phyloP scores from a whole-genome alignment of 441 rosid species.

The Theobroma grandiflorum region DNA sequence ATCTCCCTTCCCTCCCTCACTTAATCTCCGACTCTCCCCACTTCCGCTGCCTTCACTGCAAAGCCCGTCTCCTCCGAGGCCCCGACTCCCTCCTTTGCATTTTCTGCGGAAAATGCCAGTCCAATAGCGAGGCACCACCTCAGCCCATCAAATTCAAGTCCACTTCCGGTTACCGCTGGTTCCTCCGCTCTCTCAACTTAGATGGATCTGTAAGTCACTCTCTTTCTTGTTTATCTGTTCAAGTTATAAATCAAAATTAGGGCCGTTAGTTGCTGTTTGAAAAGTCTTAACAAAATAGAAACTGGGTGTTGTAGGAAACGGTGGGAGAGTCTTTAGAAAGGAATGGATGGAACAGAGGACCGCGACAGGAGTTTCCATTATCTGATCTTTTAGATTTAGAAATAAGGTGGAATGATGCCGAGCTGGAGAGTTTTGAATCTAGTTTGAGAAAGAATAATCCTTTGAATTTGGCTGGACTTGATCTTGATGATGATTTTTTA shows the following conservation, averaged over 20 bases:
- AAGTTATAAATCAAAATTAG: neutral
- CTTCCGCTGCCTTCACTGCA: slow-evolving; percentile 76
- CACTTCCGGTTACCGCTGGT: slow-evolving; percentile 67
- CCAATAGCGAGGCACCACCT: slow-evolving; percentile 53
- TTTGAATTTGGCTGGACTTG: slow-evolving; percentile 56
- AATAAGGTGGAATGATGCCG: slow-evolving; percentile 62
- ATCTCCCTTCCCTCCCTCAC: slow-evolving; percentile 52
- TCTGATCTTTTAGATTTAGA: slow-evolving; percentile 77
- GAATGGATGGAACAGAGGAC: slow-evolving; percentile 49
- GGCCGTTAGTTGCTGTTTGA: neutral
- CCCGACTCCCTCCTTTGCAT: slow-evolving; percentile 68
- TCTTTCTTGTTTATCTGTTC: neutral
- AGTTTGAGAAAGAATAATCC: slow-evolving; percentile 37
- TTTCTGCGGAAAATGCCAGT: slow-evolving; percentile 73
- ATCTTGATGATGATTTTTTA: slow-evolving; percentile 53
- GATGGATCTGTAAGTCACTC: slow-evolving; percentile 74
- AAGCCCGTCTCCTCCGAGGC: slow-evolving; percentile 70
- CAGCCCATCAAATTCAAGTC: slow-evolving; percentile 73
- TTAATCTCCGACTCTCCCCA: slow-evolving; percentile 58
- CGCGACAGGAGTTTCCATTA: slow-evolving; percentile 48
- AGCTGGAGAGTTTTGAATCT: slow-evolving; percentile 42
- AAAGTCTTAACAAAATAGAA: neutral
- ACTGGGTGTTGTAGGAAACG: slow-evolving; percentile 62
- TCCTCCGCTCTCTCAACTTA: slow-evolving; percentile 69
- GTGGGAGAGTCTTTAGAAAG: slow-evolving; percentile 52